Base-by-base conservation (phyloP, 176 grass and related monocot species). In the Rhipidocladum racemiflorum region DNA sequence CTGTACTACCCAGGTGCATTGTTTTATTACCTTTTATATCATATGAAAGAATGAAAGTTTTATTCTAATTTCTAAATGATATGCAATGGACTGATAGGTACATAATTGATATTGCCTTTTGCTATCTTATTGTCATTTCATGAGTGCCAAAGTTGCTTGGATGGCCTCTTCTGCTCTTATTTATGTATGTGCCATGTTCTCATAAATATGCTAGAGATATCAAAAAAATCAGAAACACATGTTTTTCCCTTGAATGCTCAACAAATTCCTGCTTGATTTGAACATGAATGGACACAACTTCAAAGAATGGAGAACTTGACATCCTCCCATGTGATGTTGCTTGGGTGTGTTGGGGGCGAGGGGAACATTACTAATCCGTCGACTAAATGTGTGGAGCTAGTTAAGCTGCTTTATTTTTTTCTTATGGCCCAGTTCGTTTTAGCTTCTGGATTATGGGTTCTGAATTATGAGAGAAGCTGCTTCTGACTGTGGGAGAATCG, bases 1-100 rank as follows among this genome's bases (percentile, higher is more conserved):
- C 55, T 97, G 63, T 90, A 97, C 65, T 92, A 97, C 56, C 65
- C 88, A 75, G 89, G 87, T 89, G 9, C 55, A 23, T 25, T 23
- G 21, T 7, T 53, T 17, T 18, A 53, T 53, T 20, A 20, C 16
- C 18, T 53, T 55, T 55, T n/a, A 23, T 55, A 59, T 59, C 38
- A 39, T 39, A 25, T 25, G 38, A 7, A 39, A 39, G 7, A 39
- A 39, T 39, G 46, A 49, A 49, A 17, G 46, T 49, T 18, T 14
- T 54, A 54, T 54, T 54, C 5, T 50, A 45, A 45, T 20, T 6
- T 30, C 30, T 30, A 56, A 56, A 10, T 56, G 2, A 56, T 23
- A 60, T 60, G 56, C 23, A 27, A 13, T 24, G 21, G 21, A 12
- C 21, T 57, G n/a, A 20, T 57, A 57, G 21, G 23, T 60, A 60